Conservation (phyloP, 2,329 filamentous ascomycete genomes). For the Hortaea werneckii region DNA sequence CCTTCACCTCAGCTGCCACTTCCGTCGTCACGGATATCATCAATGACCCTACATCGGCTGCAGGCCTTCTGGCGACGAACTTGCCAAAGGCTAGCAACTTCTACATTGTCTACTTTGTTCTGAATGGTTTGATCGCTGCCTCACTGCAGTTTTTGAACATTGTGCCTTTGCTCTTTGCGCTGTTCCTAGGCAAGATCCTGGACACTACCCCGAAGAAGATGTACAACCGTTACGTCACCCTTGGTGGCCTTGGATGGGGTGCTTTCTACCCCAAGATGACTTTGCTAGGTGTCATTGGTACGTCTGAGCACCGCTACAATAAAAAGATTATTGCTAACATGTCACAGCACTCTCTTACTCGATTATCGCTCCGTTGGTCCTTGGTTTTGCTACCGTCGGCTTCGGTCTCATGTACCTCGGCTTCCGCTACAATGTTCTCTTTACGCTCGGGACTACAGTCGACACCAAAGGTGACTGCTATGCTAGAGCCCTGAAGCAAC, state of each 20-base stretch:
- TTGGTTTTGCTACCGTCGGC: constrained; percentile 35
- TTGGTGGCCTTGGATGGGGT: constrained; percentile 33
- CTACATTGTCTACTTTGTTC: constrained; percentile 28
- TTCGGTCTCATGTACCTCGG: constrained; percentile 36
- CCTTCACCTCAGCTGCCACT: constrained; percentile 24
- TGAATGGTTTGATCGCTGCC: constrained; percentile 22
- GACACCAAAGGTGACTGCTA: constrained; percentile 36
- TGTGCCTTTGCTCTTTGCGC: constrained; percentile 18
- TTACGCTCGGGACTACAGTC: constrained; percentile 33
- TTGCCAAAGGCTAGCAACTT: constrained; percentile 28
- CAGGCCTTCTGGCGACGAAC: constrained; percentile 22
- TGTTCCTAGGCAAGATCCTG: constrained; percentile 21
- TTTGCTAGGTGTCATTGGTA: constrained; percentile 29
- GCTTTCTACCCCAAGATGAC: constrained; percentile 28
- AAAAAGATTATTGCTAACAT: not conserved
- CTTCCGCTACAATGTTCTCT: constrained; percentile 40
- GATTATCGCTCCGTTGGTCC: constrained; percentile 36
- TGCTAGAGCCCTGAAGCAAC: constrained; percentile 33
- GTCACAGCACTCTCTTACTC: constrained; percentile 32
- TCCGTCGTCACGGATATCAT: constrained; percentile 21
- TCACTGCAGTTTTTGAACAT: constrained; percentile 20
- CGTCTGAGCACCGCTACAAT: not conserved
- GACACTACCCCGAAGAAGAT: constrained; percentile 35
- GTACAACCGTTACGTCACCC: constrained; percentile 32
- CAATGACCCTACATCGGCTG: constrained; percentile 18